Conservation (phyloP, 2,329 filamentous ascomycete species). For the Ceratocystis colombiana region DNA sequence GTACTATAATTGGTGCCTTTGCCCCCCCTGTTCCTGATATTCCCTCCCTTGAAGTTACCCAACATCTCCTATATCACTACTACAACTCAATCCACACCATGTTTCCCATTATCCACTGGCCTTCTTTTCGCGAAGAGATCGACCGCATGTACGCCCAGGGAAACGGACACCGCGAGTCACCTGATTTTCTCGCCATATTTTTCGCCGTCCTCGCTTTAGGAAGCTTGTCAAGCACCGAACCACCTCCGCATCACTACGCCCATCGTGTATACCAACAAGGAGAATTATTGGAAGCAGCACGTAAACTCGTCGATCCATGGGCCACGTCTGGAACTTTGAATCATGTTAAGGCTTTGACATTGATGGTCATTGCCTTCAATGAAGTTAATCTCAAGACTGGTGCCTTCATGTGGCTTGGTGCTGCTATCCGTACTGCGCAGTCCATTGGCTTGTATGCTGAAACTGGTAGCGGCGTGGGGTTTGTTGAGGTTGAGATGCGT, state of each 20-base stretch:
- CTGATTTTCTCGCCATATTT: constrained; percentile 68
- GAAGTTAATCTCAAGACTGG: constrained; percentile 81
- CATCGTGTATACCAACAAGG: constrained; percentile 45
- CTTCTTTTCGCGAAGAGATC: constrained; percentile 64
- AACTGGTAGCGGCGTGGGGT: constrained; percentile 56
- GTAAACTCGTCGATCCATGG: constrained; percentile 67
- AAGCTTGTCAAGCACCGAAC: constrained; percentile 56
- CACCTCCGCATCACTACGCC: constrained; percentile 34
- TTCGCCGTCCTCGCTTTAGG: constrained; percentile 78
- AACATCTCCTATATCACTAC: constrained; percentile 66
- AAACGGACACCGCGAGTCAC: constrained; percentile 44
- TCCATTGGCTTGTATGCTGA: constrained; percentile 74
- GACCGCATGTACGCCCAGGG: constrained; percentile 62
- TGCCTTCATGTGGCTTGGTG: constrained; percentile 77
- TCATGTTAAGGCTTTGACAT: constrained; percentile 59
- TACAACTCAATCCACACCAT: constrained; percentile 66
- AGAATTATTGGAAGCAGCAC: constrained; percentile 61
- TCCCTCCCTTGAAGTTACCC: constrained; percentile 58
- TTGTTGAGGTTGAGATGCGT: constrained; percentile 72
- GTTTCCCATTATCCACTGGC: constrained; percentile 82
- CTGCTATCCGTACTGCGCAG: constrained; percentile 68
- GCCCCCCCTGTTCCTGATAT: constrained; percentile 52
- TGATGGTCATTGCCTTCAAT: constrained; percentile 68
- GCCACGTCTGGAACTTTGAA: constrained; percentile 67
- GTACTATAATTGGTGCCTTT: constrained; percentile 32